Conservation (phyloP, 225 moss, liverwort and hornwort genomes). For the Thuidium tamariscinum region DNA sequence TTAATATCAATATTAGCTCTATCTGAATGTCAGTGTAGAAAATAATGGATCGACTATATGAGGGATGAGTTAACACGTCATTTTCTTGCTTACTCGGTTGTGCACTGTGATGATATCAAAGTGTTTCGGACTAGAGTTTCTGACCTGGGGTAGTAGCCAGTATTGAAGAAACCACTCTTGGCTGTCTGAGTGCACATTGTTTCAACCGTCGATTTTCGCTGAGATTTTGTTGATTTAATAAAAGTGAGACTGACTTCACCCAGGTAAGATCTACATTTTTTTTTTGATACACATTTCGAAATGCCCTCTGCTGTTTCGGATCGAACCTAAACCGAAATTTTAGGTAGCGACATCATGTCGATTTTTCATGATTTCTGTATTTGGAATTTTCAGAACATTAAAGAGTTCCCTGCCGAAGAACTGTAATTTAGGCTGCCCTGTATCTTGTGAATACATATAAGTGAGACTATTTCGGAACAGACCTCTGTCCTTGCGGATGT, state of each 20-base stretch:
- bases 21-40: conserved; percentile 6
- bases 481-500: fast-evolving
- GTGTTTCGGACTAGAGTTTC: conserved; percentile 78
- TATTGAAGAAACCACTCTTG: conserved; percentile 14
- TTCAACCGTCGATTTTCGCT: too few relatives aligned
- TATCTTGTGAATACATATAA: fast-evolving
- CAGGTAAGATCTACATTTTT: too few relatives aligned
- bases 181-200: conserved; percentile 29
- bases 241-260: fast-evolving
- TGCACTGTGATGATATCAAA: conserved; percentile 31
- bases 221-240: background rate
- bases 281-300: background rate
- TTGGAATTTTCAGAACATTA: fast-evolving
- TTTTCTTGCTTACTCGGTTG: fast-evolving
- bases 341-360: fast-evolving
- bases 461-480: too few relatives aligned
- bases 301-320: fast-evolving
- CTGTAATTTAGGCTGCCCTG: fast-evolving
- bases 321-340: too few relatives aligned
- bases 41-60: conserved; percentile 35
- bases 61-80: background rate
- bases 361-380: fast-evolving
- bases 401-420: background rate
- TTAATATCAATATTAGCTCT: conserved; percentile 22
- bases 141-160: conserved; percentile 48